phyloP scores from a whole-genome alignment of 352 stramenopile genomes.

The Pythium plurisporium region DNA sequence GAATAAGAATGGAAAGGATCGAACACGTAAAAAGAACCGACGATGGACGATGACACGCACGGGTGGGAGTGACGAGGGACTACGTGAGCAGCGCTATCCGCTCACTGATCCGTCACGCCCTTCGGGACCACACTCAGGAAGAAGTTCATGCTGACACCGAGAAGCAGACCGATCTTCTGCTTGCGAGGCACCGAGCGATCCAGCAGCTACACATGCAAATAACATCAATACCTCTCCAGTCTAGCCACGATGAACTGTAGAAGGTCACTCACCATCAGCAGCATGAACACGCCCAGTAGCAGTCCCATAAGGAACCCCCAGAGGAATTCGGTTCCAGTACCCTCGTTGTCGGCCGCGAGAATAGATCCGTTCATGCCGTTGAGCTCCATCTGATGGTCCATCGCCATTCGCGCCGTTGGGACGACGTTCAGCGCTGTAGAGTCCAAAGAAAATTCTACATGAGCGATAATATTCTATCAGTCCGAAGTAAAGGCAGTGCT shows the following conservation, averaged over 20 bases:
- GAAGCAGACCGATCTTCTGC: constrained; percentile 80
- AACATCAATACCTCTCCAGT: not conserved
- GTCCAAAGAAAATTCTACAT: too few relatives aligned
- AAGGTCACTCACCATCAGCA: constrained; percentile 65
- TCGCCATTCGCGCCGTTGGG: constrained; percentile 55
- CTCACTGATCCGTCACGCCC: constrained; percentile 57
- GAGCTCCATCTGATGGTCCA: constrained; percentile 84
- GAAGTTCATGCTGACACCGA: constrained; percentile 88
- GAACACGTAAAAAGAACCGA: too few relatives aligned
- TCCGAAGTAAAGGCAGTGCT: too few relatives aligned
- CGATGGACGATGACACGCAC: not conserved
- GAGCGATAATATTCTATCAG: too few relatives aligned
- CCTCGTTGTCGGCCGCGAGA: constrained; percentile 83
- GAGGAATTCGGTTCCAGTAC: constrained; percentile 83
- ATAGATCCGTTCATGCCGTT: constrained; percentile 81
- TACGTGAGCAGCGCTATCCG: not conserved
- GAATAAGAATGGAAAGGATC: too few relatives aligned
- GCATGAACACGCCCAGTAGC: constrained; percentile 86
- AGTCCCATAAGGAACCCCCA: constrained; percentile 88
- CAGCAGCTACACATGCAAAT: constrained; percentile 44
- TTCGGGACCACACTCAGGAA: constrained; percentile 85
- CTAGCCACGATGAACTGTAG: not conserved
- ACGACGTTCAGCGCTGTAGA: constrained; percentile 74
- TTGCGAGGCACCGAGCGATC: constrained; percentile 82
- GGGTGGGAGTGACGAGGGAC: not conserved